A percentile compares a stretch with the other conserved stretches of the same genome.
phyloP scores from a whole-genome alignment of 257 asterid species.

The Solanum ossicruentum region DNA sequence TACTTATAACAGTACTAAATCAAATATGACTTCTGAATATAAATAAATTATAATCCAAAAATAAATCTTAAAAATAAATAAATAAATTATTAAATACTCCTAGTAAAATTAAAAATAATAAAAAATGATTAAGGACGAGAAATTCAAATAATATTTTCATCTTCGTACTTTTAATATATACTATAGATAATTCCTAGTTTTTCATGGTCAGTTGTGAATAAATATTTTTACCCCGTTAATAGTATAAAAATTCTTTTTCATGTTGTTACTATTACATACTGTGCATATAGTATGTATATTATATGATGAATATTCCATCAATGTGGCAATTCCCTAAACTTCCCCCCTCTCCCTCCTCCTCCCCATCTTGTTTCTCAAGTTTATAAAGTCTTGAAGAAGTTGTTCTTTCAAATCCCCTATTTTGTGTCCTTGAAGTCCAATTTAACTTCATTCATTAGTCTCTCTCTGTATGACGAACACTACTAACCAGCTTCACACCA shows the following conservation, averaged over 20 bases:
- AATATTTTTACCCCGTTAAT: neutral
- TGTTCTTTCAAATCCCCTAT: neutral
- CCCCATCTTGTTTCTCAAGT: neutral
- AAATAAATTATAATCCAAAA: too few species aligned
- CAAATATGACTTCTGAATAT: too few species aligned
- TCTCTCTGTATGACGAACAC: conserved; percentile 2
- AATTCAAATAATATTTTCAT: too few species aligned
- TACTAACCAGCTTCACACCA: neutral
- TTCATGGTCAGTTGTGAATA: neutral
- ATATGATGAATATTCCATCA: neutral
- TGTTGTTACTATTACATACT: neutral
- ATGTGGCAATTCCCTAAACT: neutral
- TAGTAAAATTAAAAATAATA: too few species aligned
- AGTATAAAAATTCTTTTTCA: neutral
- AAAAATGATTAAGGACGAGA: too few species aligned
- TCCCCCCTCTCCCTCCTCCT: neutral
- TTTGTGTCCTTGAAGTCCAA: conserved; percentile 2
- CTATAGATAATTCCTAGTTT: neutral
- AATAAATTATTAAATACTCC: too few species aligned
- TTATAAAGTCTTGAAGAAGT: neutral
- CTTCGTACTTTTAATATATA: too few species aligned
- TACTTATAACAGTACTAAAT: too few species aligned
- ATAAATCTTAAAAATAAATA: too few species aligned
- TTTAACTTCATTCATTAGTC: neutral
- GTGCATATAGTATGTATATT: neutral